These are phyloP conservation scores for Hypocreales sp. DNA, from an alignment of 2,329 filamentous ascomycete species.

Conservation along the genomic window DNA sequence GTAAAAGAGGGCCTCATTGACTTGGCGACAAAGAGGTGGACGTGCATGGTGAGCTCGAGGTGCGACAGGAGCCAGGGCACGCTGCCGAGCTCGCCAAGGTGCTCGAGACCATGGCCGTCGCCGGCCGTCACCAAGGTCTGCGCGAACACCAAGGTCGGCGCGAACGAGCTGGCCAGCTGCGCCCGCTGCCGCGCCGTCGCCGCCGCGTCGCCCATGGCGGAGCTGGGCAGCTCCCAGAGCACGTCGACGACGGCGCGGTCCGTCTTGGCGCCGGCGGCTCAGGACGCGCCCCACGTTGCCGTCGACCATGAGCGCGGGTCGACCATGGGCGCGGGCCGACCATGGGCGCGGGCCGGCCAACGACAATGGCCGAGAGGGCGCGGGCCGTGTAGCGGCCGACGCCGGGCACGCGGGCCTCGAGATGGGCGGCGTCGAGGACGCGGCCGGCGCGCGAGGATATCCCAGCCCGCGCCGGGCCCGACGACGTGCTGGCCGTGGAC, in stretches of 20 bases:
- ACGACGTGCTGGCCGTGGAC: constrained; percentile 39
- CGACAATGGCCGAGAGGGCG: constrained; percentile 46
- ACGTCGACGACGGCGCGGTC: constrained; percentile 37
- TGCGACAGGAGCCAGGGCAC: constrained; percentile 44
- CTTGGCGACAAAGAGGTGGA: constrained; percentile 33
- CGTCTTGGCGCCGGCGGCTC: constrained; percentile 41
- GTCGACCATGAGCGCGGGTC: constrained; percentile 49
- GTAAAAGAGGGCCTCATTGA: too few species aligned
- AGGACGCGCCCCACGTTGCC: constrained; percentile 47
- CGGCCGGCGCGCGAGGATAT: constrained; percentile 50
- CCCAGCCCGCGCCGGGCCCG: constrained; percentile 43
- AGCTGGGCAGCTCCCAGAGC: constrained; percentile 40
- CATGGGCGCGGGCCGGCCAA: constrained; percentile 39
- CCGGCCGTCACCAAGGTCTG: too few species aligned
- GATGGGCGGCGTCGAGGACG: constrained; percentile 33
- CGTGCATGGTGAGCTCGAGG: constrained; percentile 40
- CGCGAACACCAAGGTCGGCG: constrained; percentile 14
- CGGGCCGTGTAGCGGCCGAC: constrained; percentile 49
- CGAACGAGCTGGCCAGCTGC: constrained; percentile 19
- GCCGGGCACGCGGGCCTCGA: constrained; percentile 37
- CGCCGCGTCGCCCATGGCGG: constrained; percentile 13
- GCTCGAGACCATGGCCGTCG: constrained; percentile 9
- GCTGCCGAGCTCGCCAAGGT: constrained; percentile 28
- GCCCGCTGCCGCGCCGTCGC: constrained; percentile 15
- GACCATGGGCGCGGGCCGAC: too few species aligned